Evolutionary conservation across 1,284 basidiomycete genomes (phyloP), one percentile per base, ranked within the genome.

Genomic region (Austropuccinia psidii): DNA sequence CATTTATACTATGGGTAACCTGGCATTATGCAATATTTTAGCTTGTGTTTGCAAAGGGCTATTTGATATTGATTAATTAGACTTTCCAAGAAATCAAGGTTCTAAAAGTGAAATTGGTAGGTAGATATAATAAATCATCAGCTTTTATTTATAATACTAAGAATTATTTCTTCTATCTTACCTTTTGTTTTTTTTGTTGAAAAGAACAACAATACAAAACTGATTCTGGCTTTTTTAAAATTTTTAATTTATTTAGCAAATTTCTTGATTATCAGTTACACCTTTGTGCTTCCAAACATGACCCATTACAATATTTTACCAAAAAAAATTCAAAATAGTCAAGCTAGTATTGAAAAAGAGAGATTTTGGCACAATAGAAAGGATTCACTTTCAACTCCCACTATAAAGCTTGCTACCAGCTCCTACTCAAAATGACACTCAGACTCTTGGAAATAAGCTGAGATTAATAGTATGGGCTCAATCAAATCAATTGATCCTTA

Each of bases 21-120:
- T 98, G 3, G 89, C 89, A 0, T 86, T 94, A 2, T 98, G 96
- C 95, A 90, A 98, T 82, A 87, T 98, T 68, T 84, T 95, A 19
- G 84, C 87, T 0, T 88, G 90, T 1, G 76, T 83, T 1, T 98
- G 94, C 80, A 81, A 89, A 1, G 95, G 95, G 1, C 82, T 84
- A 55, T 93, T 87, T 80, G 77, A 81, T 7, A 83, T 83, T 11
- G 85, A 86, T 35, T 90, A 92, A 72, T 86, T 93, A 37, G 74
- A 75, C 21, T 54, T 43, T 29, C 43, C 58, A 24, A 21, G 33
- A 11, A 39, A 70, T 50, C 37, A 33, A 21, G 64, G 43, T 29
- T 74, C 39, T 55, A 41, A 45, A 31, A 35, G 24, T 60, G 47
- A 61, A 43, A 31, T 61, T 29, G 33, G 67, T 49, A 17, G 62